Evolutionary conservation across 169 alveolate species (phyloP), one percentile per base, ranked within the genome.

Genomic region (Plasmodium sp.): DNA sequence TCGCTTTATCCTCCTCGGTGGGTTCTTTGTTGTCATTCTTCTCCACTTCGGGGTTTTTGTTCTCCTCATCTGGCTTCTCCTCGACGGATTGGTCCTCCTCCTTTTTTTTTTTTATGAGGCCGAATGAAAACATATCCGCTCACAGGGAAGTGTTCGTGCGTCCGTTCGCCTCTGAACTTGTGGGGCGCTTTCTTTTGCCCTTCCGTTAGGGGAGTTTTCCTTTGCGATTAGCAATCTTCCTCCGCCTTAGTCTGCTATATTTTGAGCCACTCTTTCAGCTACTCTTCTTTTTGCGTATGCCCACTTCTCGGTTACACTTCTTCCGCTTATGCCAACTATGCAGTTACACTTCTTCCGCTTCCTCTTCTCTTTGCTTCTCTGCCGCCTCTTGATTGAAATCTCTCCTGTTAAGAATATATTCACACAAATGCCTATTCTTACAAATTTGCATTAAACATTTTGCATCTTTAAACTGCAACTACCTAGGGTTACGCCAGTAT

Each of bases 91-190:
- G 81, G 16, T 79, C 80, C 93, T 85, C 93, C 58, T 85, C 62
- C 39, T 79, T 77, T 41, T 75, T 27, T 85, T 85, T 85, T 56
- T 75, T 85, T 48, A 9, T 75, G 22, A 79, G 43, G 43, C 73
- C 84, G 39, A 45, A 75, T 51, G 85, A 85, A 75, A 85, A 85
- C 93, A 85, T 85, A 71, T 85, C 80, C 18, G 39, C 39, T 67
- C n/a, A 67, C 39, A 18, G 33, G 5, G n/a, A 67, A 31, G 77
- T 67, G 9, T 31, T 67, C 39, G 77, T 22, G 14, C 9, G 43
- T 67, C 39, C 45, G 62, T 16, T 34, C 16, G 6, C 54, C 45
- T 5, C 54, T 14, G 33, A 5, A 2, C 34, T 14, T 14, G 18
- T 74, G 54, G n/a, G 27, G 36, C 31, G 83, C 34, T 75, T 34